These are phyloP conservation scores for Amauroascus verrucosus DNA, from an alignment of 2,329 filamentous ascomycete species.

Conservation along the genomic window DNA sequence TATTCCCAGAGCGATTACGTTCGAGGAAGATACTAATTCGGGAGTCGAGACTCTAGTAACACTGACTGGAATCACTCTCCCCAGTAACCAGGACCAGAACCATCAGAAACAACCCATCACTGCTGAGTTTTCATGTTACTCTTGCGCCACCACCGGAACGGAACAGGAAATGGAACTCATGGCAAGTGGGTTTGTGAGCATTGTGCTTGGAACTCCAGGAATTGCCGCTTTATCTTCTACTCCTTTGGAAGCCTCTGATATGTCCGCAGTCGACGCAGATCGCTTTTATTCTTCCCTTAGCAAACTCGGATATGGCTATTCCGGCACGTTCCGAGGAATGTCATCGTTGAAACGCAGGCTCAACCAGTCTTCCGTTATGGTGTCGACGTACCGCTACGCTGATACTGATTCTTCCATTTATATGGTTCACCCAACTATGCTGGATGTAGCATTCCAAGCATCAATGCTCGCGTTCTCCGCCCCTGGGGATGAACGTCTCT, in stretches of 20 bases:
- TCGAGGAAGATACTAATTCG: background rate
- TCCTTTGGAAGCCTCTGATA: background rate
- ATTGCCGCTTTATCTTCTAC: background rate
- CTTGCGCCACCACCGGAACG: background rate
- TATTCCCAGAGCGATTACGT: slow-evolving; percentile 9
- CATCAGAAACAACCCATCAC: background rate
- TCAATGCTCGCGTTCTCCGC: slow-evolving; percentile 14
- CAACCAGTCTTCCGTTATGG: background rate
- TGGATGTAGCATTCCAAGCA: slow-evolving; percentile 11
- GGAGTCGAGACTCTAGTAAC: slow-evolving; percentile 5
- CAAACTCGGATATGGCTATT: slow-evolving; percentile 20
- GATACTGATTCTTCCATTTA: no score
- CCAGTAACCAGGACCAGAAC: no score
- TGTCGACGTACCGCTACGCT: background rate
- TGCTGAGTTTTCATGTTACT: background rate
- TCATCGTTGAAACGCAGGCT: slow-evolving; percentile 1
- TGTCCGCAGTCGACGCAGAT: slow-evolving; percentile 9
- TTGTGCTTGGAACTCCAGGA: no score
- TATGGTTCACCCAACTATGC: no score
- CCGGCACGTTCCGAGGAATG: slow-evolving; percentile 17
- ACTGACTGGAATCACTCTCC: background rate
- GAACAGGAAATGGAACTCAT: no score
- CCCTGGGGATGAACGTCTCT: slow-evolving; percentile 18
- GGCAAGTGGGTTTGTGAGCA: no score
- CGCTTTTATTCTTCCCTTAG: slow-evolving; percentile 18